phyloP scores from a whole-genome alignment of 768 basidiomycete species.

The Floccularia luteovirens region DNA sequence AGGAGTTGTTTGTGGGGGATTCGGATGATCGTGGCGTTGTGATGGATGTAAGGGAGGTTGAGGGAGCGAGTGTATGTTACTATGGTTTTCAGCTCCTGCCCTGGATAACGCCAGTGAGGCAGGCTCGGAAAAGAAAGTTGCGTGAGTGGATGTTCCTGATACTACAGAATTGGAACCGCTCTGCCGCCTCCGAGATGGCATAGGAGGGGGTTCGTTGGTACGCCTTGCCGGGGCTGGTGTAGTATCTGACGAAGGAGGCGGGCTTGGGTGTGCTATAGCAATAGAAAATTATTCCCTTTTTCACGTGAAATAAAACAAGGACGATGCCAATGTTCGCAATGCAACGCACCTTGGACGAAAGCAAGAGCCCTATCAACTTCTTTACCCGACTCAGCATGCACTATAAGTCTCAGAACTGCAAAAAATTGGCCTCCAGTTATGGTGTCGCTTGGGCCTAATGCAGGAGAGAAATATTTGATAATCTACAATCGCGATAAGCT shows the following conservation, averaged over 20 bases:
- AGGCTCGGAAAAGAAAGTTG: too few relatives aligned
- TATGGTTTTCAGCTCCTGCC: too few relatives aligned
- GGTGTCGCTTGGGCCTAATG: conserved; percentile 39
- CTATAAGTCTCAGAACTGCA: conserved; percentile 58
- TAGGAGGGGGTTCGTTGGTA: neutral
- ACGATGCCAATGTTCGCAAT: too few relatives aligned
- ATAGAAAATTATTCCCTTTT: too few relatives aligned
- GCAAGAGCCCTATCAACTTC: conserved; percentile 59
- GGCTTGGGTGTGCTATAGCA: too few relatives aligned
- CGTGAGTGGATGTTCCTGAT: too few relatives aligned
- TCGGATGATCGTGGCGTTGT: conserved; percentile 16
- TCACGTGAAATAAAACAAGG: too few relatives aligned
- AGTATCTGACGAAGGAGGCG: too few relatives aligned
- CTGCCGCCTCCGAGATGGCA: neutral
- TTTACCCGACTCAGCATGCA: conserved; percentile 54
- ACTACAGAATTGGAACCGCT: neutral
- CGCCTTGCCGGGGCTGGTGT: neutral
- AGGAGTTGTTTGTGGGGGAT: conserved; percentile 11
- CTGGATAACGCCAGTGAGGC: too few relatives aligned
- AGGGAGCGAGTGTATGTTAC: too few relatives aligned
- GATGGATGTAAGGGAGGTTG: conserved; percentile 20
- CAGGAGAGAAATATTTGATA: conserved; percentile 55
- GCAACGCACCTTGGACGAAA: conserved; percentile 63
- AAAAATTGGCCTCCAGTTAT: conserved; percentile 72
- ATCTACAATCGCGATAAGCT: conserved; percentile 34